Base-by-base conservation (phyloP, 2,329 filamentous ascomycete genomes). In the Penicillium occitanis region DNA sequence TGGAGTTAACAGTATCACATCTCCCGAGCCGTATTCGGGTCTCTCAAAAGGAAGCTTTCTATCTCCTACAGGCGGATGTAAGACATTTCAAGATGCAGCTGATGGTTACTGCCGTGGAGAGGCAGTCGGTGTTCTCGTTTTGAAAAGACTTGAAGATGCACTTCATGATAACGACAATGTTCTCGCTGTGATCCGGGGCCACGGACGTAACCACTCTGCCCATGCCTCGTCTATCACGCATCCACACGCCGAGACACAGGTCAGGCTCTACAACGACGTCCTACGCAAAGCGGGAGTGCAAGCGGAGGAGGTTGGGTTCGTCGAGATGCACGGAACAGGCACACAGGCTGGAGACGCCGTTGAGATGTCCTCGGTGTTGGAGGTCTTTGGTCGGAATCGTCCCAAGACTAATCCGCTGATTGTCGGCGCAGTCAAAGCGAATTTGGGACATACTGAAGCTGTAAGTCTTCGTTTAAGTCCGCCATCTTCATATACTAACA, bases 1-100 rank as follows among this genome's bases (percentile, higher is more conserved):
- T 67, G 91, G 91, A 69, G 80, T 91, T 22, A 91, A 90, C 61
- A 37, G 65, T 11, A 83, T 91, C 78, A 91, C 90, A 64, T 91
- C 91, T 78, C 88, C 90, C 0, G 90, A 92, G 76, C 90, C 90
- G 81, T 91, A 91, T 78, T 83, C 88, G 6, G 90, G 88, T 70
- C 81, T 92, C 3, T 89, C 87, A 74, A 87, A 89, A 70, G 62
- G 48, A 1, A 42, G 62, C 8, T 65, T 67, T 19, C 40, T 67
- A 3, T 65, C 66, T n/a, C 25, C 35, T 4, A 65, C 63, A 8
- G 83, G 82, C 0, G 73, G 77, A n/a, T 85, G 83, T 65, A 81
- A 81, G 57, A 75, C 79, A 5, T 83, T 81, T 58, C 79, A 82
- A 58, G 73, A 76, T 19, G 70, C 71, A 17, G 83, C 82, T 0